A percentile compares a stretch with the other conserved stretches of the same genome.
Evolutionary conservation across 2,329 filamentous ascomycete genomes (phyloP).

Genomic region (Paraphoma chrysanthemicola): DNA sequence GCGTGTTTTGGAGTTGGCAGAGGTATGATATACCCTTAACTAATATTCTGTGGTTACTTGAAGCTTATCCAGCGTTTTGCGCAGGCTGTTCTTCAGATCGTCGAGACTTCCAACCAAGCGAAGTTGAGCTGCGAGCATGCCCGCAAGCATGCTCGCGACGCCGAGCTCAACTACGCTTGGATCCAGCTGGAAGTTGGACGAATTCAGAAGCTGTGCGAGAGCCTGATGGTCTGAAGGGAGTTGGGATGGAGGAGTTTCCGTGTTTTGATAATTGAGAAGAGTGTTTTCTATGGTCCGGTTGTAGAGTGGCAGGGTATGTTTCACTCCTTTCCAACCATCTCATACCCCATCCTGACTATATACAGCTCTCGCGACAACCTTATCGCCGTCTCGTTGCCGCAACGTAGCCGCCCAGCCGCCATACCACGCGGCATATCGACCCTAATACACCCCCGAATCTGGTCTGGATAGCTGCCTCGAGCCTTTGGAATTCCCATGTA

Average conservation of each 20-base stretch:
- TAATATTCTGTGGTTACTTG: neutral
- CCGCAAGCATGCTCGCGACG: slow-evolving; percentile 27
- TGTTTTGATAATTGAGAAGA: neutral
- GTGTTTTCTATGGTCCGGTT: neutral
- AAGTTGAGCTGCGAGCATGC: slow-evolving; percentile 24
- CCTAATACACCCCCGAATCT: neutral
- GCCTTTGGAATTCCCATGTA: neutral
- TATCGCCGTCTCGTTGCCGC: neutral
- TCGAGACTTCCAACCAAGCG: slow-evolving; percentile 26
- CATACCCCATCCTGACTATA: neutral
- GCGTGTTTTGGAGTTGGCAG: slow-evolving; percentile 29
- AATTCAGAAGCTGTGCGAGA: slow-evolving; percentile 15
- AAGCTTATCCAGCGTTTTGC: neutral
- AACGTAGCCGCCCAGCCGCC: neutral
- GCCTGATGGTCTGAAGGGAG: neutral
- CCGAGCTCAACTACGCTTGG: slow-evolving; percentile 23
- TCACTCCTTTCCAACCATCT: neutral
- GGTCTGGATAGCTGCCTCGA: neutral
- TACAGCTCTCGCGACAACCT: neutral
- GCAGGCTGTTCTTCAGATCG: slow-evolving; percentile 27
- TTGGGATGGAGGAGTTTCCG: neutral
- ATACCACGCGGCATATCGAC: neutral
- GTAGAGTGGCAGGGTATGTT: neutral
- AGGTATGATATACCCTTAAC: slow-evolving; percentile 26
- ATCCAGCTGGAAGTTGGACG: slow-evolving; percentile 13